Conservation (phyloP, 768 basidiomycete genomes). For the Boletales sp. region DNA sequence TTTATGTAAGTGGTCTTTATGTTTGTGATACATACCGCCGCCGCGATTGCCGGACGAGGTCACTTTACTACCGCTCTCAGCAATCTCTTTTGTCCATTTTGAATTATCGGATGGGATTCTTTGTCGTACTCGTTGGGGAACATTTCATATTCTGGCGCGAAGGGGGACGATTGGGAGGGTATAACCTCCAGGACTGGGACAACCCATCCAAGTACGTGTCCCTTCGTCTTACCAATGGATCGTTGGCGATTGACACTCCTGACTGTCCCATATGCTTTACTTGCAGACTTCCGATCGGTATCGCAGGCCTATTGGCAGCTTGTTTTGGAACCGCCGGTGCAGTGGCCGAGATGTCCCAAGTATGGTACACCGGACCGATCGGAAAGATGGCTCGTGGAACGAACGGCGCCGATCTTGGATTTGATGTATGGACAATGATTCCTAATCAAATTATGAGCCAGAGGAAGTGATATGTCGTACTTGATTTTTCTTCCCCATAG, state of each 20-base stretch:
- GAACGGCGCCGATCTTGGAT: slow-evolving; percentile 51
- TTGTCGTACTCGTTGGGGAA: slow-evolving; percentile 44
- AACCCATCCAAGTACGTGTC: slow-evolving; percentile 31
- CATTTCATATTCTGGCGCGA: slow-evolving; percentile 44
- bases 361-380: slow-evolving; percentile 51
- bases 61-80: slow-evolving; percentile 42
- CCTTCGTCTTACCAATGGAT: too few species aligned
- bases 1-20: slow-evolving; percentile 43
- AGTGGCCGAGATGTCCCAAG: slow-evolving; percentile 50
- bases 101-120: slow-evolving; percentile 46
- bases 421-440: slow-evolving; percentile 37
- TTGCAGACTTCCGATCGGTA: slow-evolving; percentile 43
- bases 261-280: too few species aligned
- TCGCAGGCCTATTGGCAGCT: slow-evolving; percentile 45
- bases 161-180: slow-evolving; percentile 42
- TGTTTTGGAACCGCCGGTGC: slow-evolving; percentile 47
- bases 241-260: neutral
- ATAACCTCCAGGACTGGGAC: slow-evolving; percentile 50
- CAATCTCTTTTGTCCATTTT: slow-evolving; percentile 42
- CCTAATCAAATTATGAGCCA: too few species aligned
- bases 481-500: slow-evolving; percentile 12
- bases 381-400: slow-evolving; percentile 38
- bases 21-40: slow-evolving; percentile 37
- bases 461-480: too few species aligned
- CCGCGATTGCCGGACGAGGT: slow-evolving; percentile 40